These are phyloP conservation scores for Pholiota microspora DNA, from an alignment of 768 basidiomycete genomes.

Conservation along the genomic window DNA sequence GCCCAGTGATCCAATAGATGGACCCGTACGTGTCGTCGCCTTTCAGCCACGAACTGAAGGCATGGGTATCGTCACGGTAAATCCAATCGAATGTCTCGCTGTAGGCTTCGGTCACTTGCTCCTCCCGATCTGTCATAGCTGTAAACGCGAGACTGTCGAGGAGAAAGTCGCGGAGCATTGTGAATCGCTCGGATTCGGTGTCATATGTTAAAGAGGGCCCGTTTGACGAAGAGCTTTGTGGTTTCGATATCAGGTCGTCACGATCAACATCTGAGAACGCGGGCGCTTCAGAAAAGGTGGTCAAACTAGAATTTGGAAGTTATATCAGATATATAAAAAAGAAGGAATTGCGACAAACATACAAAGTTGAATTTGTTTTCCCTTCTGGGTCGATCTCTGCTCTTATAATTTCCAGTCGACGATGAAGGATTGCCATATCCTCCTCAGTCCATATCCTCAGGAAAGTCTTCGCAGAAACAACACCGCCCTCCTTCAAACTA, in stretches of 20 bases:
- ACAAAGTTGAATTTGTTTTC: not conserved
- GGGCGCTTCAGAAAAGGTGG: not conserved
- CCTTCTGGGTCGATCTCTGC: not conserved
- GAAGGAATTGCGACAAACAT: too few species aligned
- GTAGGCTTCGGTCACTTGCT: conserved; percentile 12
- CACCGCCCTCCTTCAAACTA: not conserved
- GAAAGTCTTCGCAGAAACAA: not conserved
- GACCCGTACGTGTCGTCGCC: not conserved
- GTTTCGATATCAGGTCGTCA: not conserved
- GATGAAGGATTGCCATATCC: conserved; percentile 2
- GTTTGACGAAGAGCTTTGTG: not conserved
- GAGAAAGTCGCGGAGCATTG: conserved; percentile 11
- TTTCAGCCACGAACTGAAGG: conserved; percentile 5
- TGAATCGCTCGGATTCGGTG: conserved; percentile 6
- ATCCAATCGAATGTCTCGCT: conserved; percentile 13
- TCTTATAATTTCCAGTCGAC: conserved; percentile 4
- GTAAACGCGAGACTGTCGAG: conserved; percentile 10
- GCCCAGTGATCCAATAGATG: conserved; percentile 11
- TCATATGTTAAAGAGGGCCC: not conserved
- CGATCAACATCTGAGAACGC: not conserved
- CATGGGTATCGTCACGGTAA: conserved; percentile 2
- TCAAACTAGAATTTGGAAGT: not conserved
- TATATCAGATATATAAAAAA: too few species aligned
- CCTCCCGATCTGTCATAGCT: conserved; percentile 11
- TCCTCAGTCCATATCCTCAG: conserved; percentile 2